These are phyloP conservation scores for Exophiala aquamarina DNA, from an alignment of 2,329 filamentous ascomycete species.

Conservation along the genomic window DNA sequence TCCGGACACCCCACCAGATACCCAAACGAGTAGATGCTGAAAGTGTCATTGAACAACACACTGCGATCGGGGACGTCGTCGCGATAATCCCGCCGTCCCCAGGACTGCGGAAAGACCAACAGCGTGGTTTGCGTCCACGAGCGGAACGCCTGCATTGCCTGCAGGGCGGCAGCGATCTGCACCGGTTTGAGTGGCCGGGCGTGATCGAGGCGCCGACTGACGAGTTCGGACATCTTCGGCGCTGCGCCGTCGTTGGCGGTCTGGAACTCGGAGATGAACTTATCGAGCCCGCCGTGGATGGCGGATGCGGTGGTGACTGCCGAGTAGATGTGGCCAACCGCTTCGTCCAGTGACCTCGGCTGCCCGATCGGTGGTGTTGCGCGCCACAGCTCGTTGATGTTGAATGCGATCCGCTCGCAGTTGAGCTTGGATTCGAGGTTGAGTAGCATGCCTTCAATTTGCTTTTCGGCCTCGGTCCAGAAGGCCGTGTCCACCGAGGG, in stretches of 20 bases:
- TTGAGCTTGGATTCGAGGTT: constrained; percentile 30
- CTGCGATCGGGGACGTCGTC: constrained; percentile 17
- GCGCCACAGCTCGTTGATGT: constrained; percentile 25
- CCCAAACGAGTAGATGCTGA: constrained; percentile 39
- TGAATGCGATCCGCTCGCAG: constrained; percentile 30
- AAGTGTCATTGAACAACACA: constrained; percentile 45
- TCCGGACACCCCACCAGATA: constrained; percentile 41
- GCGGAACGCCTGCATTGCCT: constrained; percentile 52
- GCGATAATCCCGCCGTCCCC: constrained; percentile 22
- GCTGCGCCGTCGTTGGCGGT: constrained; percentile 25
- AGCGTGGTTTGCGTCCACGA: constrained; percentile 37
- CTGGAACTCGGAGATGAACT: constrained; percentile 34
- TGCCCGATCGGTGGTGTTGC: constrained; percentile 32
- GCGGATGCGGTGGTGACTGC: constrained; percentile 41
- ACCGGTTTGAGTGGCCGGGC: constrained; percentile 42
- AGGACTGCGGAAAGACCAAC: constrained; percentile 24
- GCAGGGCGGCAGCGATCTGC: constrained; percentile 43
- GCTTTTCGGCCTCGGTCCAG: constrained; percentile 27
- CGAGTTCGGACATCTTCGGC: constrained; percentile 51
- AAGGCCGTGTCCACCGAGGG: constrained; percentile 23
- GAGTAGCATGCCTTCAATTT: constrained; percentile 28
- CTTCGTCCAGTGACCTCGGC: constrained; percentile 19
- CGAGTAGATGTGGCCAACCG: constrained; percentile 21
- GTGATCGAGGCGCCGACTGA: constrained; percentile 49
- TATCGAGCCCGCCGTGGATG: constrained; percentile 47